Conservation (phyloP, 2,329 filamentous ascomycete genomes). For the Grosmannia clavigera region DNA sequence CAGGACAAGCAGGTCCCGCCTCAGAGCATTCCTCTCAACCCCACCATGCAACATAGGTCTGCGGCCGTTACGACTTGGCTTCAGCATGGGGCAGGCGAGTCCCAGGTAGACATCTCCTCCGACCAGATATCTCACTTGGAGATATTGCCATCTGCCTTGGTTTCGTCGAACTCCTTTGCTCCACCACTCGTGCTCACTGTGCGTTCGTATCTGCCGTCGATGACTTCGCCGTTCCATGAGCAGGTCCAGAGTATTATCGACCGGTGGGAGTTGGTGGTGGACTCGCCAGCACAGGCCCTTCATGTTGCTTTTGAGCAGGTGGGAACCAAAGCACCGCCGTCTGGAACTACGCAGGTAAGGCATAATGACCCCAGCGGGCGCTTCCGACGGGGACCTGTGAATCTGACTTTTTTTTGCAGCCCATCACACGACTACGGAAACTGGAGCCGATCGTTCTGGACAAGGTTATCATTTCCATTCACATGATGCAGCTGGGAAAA, state of each 20-base stretch:
- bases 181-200: conserved; percentile 59
- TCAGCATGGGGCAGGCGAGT: conserved; percentile 27
- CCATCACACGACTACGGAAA: conserved; percentile 40
- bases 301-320: conserved; percentile 71
- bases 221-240: conserved; percentile 44
- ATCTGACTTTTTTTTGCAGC: conserved; percentile 8
- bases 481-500: conserved; percentile 57
- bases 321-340: conserved; percentile 26
- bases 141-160: conserved; percentile 54
- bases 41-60: conserved; percentile 41
- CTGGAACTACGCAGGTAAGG: conserved; percentile 1
- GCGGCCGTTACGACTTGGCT: conserved; percentile 47
- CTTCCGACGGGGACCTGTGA: background rate
- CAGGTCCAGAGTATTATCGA: conserved; percentile 64
- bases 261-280: conserved; percentile 67
- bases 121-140: conserved; percentile 61
- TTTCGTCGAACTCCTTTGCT: conserved; percentile 42
- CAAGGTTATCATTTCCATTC: conserved; percentile 58
- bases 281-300: conserved; percentile 46
- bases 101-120: conserved; percentile 36
- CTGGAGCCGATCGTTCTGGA: conserved; percentile 55
- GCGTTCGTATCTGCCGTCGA: conserved; percentile 46
- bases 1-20: conserved; percentile 41
- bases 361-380: too few species aligned
- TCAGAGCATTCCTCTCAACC: conserved; percentile 33